Conservation (phyloP, 2,329 filamentous ascomycete genomes). For the Metarhizium rileyi region DNA sequence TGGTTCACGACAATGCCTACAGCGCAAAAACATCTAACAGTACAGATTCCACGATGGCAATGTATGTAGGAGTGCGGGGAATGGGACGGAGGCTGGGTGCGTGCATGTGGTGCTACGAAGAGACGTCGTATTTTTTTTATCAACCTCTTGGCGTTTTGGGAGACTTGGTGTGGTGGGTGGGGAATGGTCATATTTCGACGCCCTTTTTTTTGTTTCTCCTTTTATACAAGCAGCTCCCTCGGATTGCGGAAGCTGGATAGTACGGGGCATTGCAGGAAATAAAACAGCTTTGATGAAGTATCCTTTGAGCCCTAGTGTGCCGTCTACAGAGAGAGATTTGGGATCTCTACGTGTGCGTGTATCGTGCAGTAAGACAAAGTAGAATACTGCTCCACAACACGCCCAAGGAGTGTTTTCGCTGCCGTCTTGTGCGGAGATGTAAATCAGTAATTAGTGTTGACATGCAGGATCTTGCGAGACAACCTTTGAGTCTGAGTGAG, state of each 20-base stretch:
- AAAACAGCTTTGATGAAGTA: not conserved
- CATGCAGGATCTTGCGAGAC: too few relatives aligned
- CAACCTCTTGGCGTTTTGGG: conserved; percentile 20
- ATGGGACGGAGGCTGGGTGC: not conserved
- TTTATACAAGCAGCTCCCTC: not conserved
- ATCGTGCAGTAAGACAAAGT: too few relatives aligned
- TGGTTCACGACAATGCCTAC: not conserved
- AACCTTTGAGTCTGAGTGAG: too few relatives aligned
- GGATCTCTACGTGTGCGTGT: too few relatives aligned
- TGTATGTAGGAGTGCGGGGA: not conserved
- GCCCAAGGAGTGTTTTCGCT: too few relatives aligned
- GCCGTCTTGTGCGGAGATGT: too few relatives aligned
- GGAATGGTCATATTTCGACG: conserved; percentile 1
- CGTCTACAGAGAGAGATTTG: not conserved
- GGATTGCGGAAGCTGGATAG: not conserved
- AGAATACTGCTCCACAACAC: too few relatives aligned
- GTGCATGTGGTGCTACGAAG: not conserved
- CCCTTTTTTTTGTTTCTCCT: not conserved
- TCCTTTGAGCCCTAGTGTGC: not conserved
- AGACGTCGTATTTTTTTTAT: conserved; percentile 3
- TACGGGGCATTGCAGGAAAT: not conserved
- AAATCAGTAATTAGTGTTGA: too few relatives aligned
- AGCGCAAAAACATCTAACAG: not conserved
- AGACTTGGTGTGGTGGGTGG: conserved; percentile 14
- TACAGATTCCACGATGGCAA: not conserved